Evolutionary conservation across 2,329 filamentous ascomycete genomes (phyloP), one percentile per base, ranked within the genome.

Genomic region (Talaromyces sp.): DNA sequence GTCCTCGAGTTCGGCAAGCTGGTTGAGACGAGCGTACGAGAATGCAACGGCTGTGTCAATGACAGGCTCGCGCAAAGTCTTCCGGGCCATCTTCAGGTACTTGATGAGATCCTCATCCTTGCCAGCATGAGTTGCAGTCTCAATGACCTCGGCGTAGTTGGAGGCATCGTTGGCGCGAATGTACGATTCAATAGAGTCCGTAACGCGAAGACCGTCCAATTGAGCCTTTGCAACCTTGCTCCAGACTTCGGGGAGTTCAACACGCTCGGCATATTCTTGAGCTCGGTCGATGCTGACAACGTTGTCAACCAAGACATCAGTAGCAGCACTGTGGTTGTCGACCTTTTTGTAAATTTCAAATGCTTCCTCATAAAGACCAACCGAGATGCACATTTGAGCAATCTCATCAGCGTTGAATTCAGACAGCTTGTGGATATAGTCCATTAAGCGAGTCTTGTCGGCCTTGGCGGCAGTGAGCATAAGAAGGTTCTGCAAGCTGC

Each of bases 321-420:
- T 90, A 31, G 96, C 95, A 55, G 90, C 89, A 58, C 85, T 82
- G 76, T 96, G 92, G 77, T 96, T 92, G 72, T 89, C 87, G 67
- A 93, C 90, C 85, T 99, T 99, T 86, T 98, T 98, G 84, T 92
- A 96, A 68, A 99, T 95, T 78, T 97, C 91, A 68, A 99, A 97
- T 1, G 95, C 95, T 77, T 99, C 96, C 76, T 99, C 96, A 70
- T 90, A 91, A 67, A 99, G 84, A 63, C 95, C 95, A 61, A 98
- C 92, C 61, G 96, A 90, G 69, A 98, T 95, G 78, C 92, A 97
- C 69, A 96, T 89, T 56, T 88, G 84, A 6, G 95, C 91, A 72
- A 98, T 97, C 70, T 98, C 95, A 65, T 96, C 90, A 0, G 93
- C 88, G 64, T 90, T 91, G 78, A 96, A 99, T 60, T 89, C 87